A percentile compares a stretch with the other conserved stretches of the same genome.
These are phyloP conservation scores for Gynostemma pentaphyllum DNA, from an alignment of 306 rosid species.

Conservation along the genomic window DNA sequence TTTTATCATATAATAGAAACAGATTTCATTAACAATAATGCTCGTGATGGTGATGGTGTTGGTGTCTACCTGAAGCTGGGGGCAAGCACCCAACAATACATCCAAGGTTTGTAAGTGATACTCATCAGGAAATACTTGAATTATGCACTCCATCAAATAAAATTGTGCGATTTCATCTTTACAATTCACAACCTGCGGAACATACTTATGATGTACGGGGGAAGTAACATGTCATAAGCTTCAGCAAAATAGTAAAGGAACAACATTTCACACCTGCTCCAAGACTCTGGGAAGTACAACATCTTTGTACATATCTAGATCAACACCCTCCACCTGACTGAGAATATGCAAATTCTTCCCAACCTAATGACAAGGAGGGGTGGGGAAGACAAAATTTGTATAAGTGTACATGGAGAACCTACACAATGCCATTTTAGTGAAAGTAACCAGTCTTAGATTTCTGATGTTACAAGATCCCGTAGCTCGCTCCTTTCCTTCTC, in stretches of 20 bases:
- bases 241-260: constrained; percentile 1
- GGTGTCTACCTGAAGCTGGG: constrained; percentile 79
- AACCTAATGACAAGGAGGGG: constrained; percentile 56
- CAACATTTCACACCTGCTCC: constrained; percentile 64
- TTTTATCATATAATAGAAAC: not conserved
- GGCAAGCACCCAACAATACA: constrained; percentile 82
- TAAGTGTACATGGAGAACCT: constrained; percentile 41
- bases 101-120: constrained; percentile 97
- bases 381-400: constrained; percentile 42
- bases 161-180: constrained; percentile 91
- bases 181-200: constrained; percentile 83
- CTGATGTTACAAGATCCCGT: constrained; percentile 87
- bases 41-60: not conserved
- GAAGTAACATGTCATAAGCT: not conserved
- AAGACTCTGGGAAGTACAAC: constrained; percentile 89
- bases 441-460: constrained; percentile 53
- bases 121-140: constrained; percentile 97
- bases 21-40: not conserved
- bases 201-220: constrained; percentile 12
- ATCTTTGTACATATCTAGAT: constrained; percentile 93
- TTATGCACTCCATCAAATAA: constrained; percentile 93
- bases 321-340: constrained; percentile 94
- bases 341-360: constrained; percentile 98
- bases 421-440: constrained; percentile 40
- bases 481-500: constrained; percentile 97